Evolutionary conservation across 371 early-diverging fungal genomes (phyloP).

Genomic region (Haplosporangium sp.): DNA sequence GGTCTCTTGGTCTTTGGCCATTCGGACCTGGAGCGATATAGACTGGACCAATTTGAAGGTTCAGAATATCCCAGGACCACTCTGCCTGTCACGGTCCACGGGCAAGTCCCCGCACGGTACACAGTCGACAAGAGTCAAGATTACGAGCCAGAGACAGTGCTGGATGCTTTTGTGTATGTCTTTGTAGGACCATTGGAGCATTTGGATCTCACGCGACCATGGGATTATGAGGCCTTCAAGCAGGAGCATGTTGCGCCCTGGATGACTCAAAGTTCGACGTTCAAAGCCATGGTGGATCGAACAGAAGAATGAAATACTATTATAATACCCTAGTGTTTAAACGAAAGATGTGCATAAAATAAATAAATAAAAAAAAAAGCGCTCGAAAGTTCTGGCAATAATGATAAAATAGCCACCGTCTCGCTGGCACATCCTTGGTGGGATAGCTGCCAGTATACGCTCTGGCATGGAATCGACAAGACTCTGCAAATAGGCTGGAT

Average conservation of each 20-base stretch:
- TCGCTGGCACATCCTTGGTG: no score
- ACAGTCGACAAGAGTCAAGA: constrained; percentile 3
- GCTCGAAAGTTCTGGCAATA: no score
- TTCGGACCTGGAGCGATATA: constrained; percentile 24
- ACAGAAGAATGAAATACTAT: not conserved
- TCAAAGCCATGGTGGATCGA: constrained; percentile 27
- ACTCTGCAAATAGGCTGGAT: no score
- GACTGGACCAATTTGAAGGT: constrained; percentile 45
- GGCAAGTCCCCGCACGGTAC: constrained; percentile 16
- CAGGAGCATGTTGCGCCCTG: constrained; percentile 25
- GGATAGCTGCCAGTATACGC: no score
- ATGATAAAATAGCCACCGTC: no score
- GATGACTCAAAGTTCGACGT: constrained; percentile 23
- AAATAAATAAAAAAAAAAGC: no score
- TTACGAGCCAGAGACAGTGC: constrained; percentile 6
- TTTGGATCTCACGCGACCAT: constrained; percentile 20
- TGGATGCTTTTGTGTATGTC: constrained; percentile 29
- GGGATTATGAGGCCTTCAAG: constrained; percentile 48
- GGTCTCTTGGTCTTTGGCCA: constrained; percentile 46
- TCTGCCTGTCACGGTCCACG: constrained; percentile 11
- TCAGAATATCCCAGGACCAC: constrained; percentile 32
- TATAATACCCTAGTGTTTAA: no score
- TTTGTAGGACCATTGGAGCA: constrained; percentile 27
- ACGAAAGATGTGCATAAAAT: no score
- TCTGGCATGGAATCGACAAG: no score